phyloP scores from a whole-genome alignment of 176 grass and related monocot species.

The Oryza brachyantha region DNA sequence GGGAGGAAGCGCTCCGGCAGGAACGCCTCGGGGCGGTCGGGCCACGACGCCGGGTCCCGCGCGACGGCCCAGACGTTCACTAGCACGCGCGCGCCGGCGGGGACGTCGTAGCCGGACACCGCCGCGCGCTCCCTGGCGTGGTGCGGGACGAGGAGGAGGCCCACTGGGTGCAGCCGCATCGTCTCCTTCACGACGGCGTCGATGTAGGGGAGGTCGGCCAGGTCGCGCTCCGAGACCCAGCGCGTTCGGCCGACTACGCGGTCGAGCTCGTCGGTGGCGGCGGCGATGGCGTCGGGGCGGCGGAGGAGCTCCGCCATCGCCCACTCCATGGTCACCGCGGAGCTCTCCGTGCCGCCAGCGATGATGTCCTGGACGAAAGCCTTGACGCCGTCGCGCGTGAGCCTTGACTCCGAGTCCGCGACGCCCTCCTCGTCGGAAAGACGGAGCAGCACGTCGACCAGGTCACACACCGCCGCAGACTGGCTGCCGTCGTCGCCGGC shows the following conservation, averaged over 20 bases:
- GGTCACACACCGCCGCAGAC: conserved; percentile 14
- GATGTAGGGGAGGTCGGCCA: conserved; percentile 47
- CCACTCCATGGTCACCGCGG: conserved; percentile 61
- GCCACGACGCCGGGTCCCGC: conserved; percentile 55
- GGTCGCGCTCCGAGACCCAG: conserved; percentile 55
- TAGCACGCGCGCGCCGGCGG: conserved; percentile 40
- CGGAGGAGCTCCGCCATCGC: conserved; percentile 57
- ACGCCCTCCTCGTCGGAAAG: conserved; percentile 16
- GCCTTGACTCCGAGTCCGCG: conserved; percentile 34
- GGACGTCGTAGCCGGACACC: conserved; percentile 57
- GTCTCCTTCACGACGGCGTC: conserved; percentile 68
- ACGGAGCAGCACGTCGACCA: conserved; percentile 58
- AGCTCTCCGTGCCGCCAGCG: conserved; percentile 54
- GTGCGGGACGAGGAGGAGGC: conserved; percentile 51
- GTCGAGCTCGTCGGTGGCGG: conserved; percentile 54
- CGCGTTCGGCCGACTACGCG: conserved; percentile 24
- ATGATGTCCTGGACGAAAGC: conserved; percentile 52
- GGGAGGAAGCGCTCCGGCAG: conserved; percentile 40
- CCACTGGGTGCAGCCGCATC: conserved; percentile 60
- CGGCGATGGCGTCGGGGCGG: not conserved
- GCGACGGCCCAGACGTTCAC: conserved; percentile 64
- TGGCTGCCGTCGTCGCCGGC: not conserved
- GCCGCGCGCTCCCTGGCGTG: conserved; percentile 38
- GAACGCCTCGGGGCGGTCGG: conserved; percentile 53
- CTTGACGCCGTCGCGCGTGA: conserved; percentile 55